These are phyloP conservation scores for Amanita pallidorosea DNA, from an alignment of 768 basidiomycete species.

Conservation along the genomic window DNA sequence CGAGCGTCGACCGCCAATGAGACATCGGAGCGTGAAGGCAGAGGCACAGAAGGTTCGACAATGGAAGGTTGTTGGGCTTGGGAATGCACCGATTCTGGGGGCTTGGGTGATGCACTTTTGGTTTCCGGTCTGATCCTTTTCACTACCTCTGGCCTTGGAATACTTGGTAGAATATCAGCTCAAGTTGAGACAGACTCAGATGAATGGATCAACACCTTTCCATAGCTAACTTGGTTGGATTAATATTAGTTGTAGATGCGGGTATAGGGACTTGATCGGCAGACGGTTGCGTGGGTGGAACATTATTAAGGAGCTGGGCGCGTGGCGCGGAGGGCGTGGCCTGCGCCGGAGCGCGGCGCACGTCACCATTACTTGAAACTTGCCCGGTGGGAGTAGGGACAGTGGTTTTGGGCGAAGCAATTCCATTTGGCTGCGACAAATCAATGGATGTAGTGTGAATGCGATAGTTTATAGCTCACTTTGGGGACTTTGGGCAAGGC, in stretches of 20 bases:
- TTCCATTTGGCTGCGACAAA: constrained; percentile 16
- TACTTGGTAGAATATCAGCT: constrained; percentile 25
- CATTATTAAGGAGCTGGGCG: constrained; percentile 31
- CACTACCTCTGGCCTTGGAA: constrained; percentile 74
- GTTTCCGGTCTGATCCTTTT: constrained; percentile 41
- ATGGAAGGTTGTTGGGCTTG: not conserved
- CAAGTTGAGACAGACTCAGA: not conserved
- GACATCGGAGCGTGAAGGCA: not conserved
- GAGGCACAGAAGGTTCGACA: not conserved
- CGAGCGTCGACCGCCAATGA: not conserved
- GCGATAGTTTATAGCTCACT: constrained; percentile 10
- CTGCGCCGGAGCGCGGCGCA: constrained; percentile 24
- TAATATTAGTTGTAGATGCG: constrained; percentile 12
- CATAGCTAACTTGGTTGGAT: constrained; percentile 48
- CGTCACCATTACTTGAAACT: constrained; percentile 14
- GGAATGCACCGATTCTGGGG: not conserved
- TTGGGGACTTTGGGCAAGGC: constrained; percentile 19
- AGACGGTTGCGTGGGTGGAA: constrained; percentile 14
- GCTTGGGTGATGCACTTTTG: constrained; percentile 15
- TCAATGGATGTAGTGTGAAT: not conserved
- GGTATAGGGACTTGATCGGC: constrained; percentile 15
- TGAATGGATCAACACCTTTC: constrained; percentile 40
- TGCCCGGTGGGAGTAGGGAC: not conserved
- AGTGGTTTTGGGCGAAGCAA: constrained; percentile 20
- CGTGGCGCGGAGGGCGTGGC: constrained; percentile 49